Percentiles rank a stretch among this genome's conserved stretches.
Conservation (phyloP, 768 basidiomycete species). For the Lactarius tabidus region DNA sequence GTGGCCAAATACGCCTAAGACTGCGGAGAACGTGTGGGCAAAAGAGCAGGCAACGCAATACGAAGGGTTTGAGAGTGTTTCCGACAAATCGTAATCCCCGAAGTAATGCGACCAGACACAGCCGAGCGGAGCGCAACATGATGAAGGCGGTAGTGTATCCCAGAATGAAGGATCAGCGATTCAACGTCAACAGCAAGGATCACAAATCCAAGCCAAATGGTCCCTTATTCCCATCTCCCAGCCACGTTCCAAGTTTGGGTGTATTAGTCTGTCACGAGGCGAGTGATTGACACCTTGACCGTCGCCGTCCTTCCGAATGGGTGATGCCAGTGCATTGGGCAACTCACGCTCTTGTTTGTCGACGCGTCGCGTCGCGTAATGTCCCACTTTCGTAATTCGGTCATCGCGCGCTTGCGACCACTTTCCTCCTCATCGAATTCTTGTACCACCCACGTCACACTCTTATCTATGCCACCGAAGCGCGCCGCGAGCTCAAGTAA, state of each 20-base stretch:
- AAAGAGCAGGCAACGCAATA: neutral
- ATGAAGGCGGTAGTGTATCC: too few species aligned
- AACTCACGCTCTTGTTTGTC: neutral
- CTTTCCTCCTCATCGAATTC: neutral
- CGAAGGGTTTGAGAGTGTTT: conserved; percentile 1
- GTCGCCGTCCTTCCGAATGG: too few species aligned
- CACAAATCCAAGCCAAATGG: too few species aligned
- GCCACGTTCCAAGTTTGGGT: too few species aligned
- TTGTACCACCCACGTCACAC: neutral
- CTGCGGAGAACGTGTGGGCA: neutral
- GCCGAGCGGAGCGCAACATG: neutral
- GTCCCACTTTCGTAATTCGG: neutral
- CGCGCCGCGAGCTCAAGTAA: conserved; percentile 18
- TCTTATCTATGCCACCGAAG: conserved; percentile 11
- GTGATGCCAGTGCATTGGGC: too few species aligned
- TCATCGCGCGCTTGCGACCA: neutral
- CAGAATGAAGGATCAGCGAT: too few species aligned
- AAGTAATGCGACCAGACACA: neutral
- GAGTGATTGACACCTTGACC: too few species aligned
- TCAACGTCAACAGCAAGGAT: too few species aligned
- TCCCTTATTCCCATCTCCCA: too few species aligned
- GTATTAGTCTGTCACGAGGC: too few species aligned
- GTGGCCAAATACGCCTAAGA: neutral
- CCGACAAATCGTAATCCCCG: neutral
- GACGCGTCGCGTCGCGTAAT: conserved; percentile 10